Conservation (phyloP, 805 yeast genomes). For the Candida chilensis region DNA sequence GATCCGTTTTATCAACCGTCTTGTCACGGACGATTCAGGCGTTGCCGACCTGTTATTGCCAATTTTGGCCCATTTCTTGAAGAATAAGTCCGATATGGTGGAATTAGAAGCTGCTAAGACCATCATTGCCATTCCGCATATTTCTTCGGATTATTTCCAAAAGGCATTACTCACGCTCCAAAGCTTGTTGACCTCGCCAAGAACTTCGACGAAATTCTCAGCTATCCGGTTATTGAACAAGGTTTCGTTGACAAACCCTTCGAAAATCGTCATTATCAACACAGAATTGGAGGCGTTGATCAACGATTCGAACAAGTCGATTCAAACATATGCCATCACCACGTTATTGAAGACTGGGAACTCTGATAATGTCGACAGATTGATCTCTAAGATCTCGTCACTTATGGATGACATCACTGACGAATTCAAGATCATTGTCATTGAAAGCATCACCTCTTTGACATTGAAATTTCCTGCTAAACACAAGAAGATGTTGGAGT, state of each 20-base stretch:
- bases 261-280: slow-evolving; percentile 70
- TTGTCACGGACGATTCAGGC: slow-evolving; percentile 64
- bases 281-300: slow-evolving; percentile 80
- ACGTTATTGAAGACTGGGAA: slow-evolving; percentile 93
- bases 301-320: slow-evolving; percentile 81
- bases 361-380: slow-evolving; percentile 78
- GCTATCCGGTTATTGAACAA: slow-evolving; percentile 87
- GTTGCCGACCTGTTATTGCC: slow-evolving; percentile 52
- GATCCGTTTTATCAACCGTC: slow-evolving; percentile 71
- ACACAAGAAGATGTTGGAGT: slow-evolving; percentile 71
- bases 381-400: slow-evolving; percentile 77
- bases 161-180: slow-evolving; percentile 69
- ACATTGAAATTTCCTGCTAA: slow-evolving; percentile 91
- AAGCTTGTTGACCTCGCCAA: slow-evolving; percentile 73
- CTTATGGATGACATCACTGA: slow-evolving; percentile 92
- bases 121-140: slow-evolving; percentile 44
- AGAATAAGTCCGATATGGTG: slow-evolving; percentile 81
- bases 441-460: slow-evolving; percentile 88
- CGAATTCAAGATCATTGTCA: slow-evolving; percentile 89
- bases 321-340: slow-evolving; percentile 95
- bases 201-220: slow-evolving; percentile 84
- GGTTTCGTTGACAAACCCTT: slow-evolving; percentile 75
- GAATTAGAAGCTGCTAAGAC: slow-evolving; percentile 87
- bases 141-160: slow-evolving; percentile 57
- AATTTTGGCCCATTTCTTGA: slow-evolving; percentile 59